phyloP scores from a whole-genome alignment of 108 stramenopile species.

The Epipyxis sp. region DNA sequence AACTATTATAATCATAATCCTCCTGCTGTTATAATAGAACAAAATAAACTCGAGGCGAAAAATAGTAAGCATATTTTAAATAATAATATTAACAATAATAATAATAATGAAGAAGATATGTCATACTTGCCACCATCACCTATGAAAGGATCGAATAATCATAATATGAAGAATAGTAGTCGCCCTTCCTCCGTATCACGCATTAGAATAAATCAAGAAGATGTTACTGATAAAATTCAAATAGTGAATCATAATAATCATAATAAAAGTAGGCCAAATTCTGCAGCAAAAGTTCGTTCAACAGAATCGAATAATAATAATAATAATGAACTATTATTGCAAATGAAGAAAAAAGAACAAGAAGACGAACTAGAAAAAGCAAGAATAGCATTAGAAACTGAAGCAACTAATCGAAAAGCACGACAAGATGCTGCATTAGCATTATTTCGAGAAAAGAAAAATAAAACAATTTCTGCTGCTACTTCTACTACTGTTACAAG shows the following conservation, averaged over 20 bases:
- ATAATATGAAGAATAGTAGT: too few relatives aligned
- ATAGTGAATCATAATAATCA: neutral
- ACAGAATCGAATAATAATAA: neutral
- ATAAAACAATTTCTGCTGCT: too few relatives aligned
- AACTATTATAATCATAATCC: too few relatives aligned
- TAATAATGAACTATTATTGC: neutral
- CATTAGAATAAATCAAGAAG: neutral
- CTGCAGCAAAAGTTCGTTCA: neutral
- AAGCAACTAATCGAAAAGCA: neutral
- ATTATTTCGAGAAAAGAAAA: too few relatives aligned
- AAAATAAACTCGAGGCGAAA: too few relatives aligned
- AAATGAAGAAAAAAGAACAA: neutral
- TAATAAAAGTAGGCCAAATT: neutral
- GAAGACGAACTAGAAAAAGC: neutral
- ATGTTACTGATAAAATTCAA: neutral
- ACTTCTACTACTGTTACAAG: too few relatives aligned
- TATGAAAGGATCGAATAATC: too few relatives aligned
- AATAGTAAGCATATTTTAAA: too few relatives aligned
- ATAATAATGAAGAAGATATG: too few relatives aligned
- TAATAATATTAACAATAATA: too few relatives aligned
- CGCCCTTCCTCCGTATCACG: neutral
- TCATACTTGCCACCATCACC: too few relatives aligned
- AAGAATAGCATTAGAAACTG: neutral
- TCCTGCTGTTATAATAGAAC: too few relatives aligned
- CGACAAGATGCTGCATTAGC: neutral